Conservation (phyloP, 805 yeast species). For the Sugiyamaella chiloensis region DNA sequence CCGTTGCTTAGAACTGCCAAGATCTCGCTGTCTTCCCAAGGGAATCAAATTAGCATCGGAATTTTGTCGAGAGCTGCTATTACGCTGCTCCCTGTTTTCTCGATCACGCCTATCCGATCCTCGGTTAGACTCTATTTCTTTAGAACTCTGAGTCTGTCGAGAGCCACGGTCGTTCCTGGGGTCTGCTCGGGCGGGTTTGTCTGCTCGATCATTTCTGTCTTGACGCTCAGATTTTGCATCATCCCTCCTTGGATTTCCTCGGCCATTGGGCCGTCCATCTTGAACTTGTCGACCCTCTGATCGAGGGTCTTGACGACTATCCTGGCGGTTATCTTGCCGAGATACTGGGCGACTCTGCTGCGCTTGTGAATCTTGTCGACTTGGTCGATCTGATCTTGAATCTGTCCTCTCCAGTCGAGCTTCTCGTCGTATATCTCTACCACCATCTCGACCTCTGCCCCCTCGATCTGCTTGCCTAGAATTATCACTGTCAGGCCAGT, state of each 20-base stretch:
- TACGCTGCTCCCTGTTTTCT: too few species aligned
- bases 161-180: conserved; percentile 10
- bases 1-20: background rate
- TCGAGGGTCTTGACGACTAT: conserved; percentile 7
- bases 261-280: too few species aligned
- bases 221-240: conserved; percentile 7
- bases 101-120: too few species aligned
- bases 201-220: conserved; percentile 5
- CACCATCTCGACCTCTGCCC: background rate
- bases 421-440: conserved; percentile 7
- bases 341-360: too few species aligned
- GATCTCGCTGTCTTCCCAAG: conserved; percentile 3
- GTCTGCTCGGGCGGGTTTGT: background rate
- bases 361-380: too few species aligned
- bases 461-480: background rate
- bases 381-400: conserved; percentile 11
- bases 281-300: too few species aligned
- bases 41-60: conserved; percentile 6
- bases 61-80: too few species aligned
- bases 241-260: too few species aligned
- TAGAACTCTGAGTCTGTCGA: too few species aligned
- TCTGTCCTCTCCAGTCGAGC: conserved; percentile 8
- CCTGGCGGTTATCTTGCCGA: too few species aligned
- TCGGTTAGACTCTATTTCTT: too few species aligned
- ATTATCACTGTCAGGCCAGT: conserved; percentile 3